These are phyloP conservation scores for Fusarium marasasianum DNA, from an alignment of 2,329 filamentous ascomycete species.

Conservation along the genomic window DNA sequence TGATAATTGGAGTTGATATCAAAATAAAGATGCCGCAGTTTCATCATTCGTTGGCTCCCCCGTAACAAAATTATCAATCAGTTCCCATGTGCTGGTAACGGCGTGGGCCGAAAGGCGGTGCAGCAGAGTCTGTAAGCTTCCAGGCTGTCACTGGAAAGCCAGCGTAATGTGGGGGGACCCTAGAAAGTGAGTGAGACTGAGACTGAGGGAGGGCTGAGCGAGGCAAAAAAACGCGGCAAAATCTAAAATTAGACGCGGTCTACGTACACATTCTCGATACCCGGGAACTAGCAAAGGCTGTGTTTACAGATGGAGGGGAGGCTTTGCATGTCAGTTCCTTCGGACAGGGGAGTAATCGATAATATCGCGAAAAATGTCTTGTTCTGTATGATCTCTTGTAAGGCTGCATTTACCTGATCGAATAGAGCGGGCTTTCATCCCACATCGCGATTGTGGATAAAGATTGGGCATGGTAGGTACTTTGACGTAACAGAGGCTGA, in stretches of 20 bases:
- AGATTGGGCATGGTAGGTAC: background rate
- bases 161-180: background rate
- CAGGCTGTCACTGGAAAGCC: background rate
- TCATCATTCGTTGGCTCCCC: background rate
- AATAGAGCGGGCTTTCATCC: background rate
- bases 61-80: background rate
- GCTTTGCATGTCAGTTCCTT: slow-evolving; percentile 14
- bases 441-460: background rate
- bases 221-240: slow-evolving; percentile 26
- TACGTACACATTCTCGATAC: slow-evolving; percentile 11
- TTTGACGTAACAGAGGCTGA: slow-evolving; percentile 9
- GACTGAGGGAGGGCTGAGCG: slow-evolving; percentile 32
- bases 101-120: background rate
- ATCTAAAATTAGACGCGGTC: slow-evolving; percentile 41
- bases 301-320: slow-evolving; percentile 28
- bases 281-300: slow-evolving; percentile 32
- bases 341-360: background rate
- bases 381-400: background rate
- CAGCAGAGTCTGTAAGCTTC: background rate
- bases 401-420: slow-evolving; percentile 2
- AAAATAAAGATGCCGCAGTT: background rate
- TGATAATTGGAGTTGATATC: background rate
- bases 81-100: background rate
- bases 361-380: slow-evolving; percentile 1
- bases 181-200: background rate